Percentiles rank a stretch among this genome's conserved stretches.
phyloP scores from a whole-genome alignment of 495 filamentous ascomycete species.

The Pseudotulostoma volvatum region DNA sequence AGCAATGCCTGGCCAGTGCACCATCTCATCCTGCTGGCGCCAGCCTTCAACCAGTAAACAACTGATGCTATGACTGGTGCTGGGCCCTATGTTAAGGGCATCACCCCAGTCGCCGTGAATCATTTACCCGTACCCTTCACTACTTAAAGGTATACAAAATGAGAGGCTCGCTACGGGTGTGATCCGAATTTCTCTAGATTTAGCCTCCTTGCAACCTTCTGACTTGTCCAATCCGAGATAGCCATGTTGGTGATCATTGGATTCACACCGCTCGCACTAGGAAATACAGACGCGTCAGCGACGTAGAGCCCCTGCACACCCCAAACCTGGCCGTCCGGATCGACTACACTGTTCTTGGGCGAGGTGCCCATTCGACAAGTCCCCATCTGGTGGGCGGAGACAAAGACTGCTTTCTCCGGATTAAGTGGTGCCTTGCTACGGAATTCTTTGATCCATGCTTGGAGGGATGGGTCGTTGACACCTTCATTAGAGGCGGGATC shows the following conservation, averaged over 20 bases:
- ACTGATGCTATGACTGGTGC: too few species aligned
- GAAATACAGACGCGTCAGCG: conserved; percentile 77
- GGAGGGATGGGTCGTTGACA: conserved; percentile 49
- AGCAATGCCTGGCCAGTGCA: too few species aligned
- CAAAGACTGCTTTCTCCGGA: conserved; percentile 32
- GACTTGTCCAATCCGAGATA: too few species aligned
- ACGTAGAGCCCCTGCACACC: conserved; percentile 58
- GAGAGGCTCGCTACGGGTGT: too few species aligned
- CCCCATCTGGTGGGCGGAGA: conserved; percentile 82
- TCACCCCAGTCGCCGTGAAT: too few species aligned
- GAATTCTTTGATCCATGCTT: conserved; percentile 48
- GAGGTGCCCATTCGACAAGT: conserved; percentile 60
- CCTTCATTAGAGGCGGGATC: conserved; percentile 27
- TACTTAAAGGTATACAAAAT: too few species aligned
- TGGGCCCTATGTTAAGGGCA: too few species aligned
- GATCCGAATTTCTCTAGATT: too few species aligned
- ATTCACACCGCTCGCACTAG: conserved; percentile 79
- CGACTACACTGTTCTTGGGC: conserved; percentile 51
- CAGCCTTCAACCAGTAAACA: too few species aligned
- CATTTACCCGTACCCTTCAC: too few species aligned
- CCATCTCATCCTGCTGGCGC: too few species aligned
- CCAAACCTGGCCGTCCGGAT: conserved; percentile 61
- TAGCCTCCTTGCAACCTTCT: too few species aligned
- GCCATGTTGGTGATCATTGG: conserved; percentile 90
- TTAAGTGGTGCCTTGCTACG: conserved; percentile 35